Evolutionary conservation across 257 asterid genomes (phyloP), one percentile per base, ranked within the genome.

Genomic region (Salvia splendens): DNA sequence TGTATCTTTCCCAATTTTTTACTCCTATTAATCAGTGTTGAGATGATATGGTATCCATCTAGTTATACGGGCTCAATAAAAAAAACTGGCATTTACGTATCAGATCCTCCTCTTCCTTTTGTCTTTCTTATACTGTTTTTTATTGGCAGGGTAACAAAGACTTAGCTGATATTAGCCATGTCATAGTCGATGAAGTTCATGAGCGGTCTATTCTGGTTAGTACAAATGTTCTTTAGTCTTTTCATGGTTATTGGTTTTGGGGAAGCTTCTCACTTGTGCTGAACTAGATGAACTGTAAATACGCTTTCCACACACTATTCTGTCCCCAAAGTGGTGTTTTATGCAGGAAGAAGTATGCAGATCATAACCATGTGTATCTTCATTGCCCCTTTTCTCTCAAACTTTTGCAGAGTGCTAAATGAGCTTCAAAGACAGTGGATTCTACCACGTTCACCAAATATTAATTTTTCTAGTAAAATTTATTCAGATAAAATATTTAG

Each of bases 181-280:
- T 93, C 73, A 77, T 93, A 75, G 97, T 93, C 66, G 99, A 93
- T 84, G 99, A 93, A 86, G 99, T 93, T 69, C 99, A 93, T 65
- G 99, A 93, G 78, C 85, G 99, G 64, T 88, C 99, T 74, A 95
- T 93, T 74, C 83, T 93, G 99, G 99, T 90, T 77, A 86, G 97
- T 77, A 38, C n/a, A 52, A 20, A 17, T 3, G 17, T 8, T 17
- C 5, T 33, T 3, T 17, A 5, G 14, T 10, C 6, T 3, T 52
- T 52, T 52, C 35, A 3, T 52, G 12, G 57, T 51, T 16, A 51
- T 51, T 51, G 57, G 33, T 51, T 17, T 51, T 8, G 58, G 57
- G 57, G 32, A 51, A 12, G 57, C 35, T 17, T 17, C 20, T 17
- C 20, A 17, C 20, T 17, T 17, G 20, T 17, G 20, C 20, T 17